phyloP scores from a whole-genome alignment of 805 yeast species.

The Kluyveromyces starmeri region DNA sequence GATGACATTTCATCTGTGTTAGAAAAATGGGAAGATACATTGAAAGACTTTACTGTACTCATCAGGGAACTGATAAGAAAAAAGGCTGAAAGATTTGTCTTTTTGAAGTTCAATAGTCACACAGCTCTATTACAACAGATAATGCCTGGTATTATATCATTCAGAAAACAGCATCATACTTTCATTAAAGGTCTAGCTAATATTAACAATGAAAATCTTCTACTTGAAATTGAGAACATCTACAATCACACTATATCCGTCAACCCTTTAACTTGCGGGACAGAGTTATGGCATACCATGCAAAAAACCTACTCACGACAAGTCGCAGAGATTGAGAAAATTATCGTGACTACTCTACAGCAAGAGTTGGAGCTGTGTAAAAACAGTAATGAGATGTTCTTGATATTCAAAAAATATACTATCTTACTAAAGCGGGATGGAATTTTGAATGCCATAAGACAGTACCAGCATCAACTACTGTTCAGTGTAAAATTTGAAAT shows the following conservation, averaged over 20 bases:
- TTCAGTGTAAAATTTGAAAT: constrained; percentile 42
- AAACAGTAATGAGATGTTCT: constrained; percentile 42
- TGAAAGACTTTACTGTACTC: constrained; percentile 54
- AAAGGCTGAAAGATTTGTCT: constrained; percentile 59
- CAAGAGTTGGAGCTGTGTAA: constrained; percentile 29
- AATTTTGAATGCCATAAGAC: constrained; percentile 49
- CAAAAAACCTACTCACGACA: constrained; percentile 36
- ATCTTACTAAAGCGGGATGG: constrained; percentile 44
- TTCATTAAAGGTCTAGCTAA: constrained; percentile 31
- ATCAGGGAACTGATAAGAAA: constrained; percentile 71
- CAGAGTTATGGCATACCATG: constrained; percentile 33
- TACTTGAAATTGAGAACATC: constrained; percentile 32
- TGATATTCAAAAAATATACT: constrained; percentile 40
- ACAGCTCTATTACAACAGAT: constrained; percentile 34
- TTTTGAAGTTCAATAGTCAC: constrained; percentile 49
- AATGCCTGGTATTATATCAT: constrained; percentile 33
- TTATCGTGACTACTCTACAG: constrained; percentile 35
- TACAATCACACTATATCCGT: constrained; percentile 31
- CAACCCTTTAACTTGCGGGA: constrained; percentile 1
- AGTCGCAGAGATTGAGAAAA: constrained; percentile 37
- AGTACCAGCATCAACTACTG: constrained; percentile 46
- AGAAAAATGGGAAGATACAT: constrained; percentile 47
- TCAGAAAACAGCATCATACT: constrained; percentile 48
- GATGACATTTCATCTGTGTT: constrained; percentile 25
- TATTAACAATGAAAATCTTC: constrained; percentile 16